phyloP scores from a whole-genome alignment of 345 rosid species.

The Dipteronia sinensis region DNA sequence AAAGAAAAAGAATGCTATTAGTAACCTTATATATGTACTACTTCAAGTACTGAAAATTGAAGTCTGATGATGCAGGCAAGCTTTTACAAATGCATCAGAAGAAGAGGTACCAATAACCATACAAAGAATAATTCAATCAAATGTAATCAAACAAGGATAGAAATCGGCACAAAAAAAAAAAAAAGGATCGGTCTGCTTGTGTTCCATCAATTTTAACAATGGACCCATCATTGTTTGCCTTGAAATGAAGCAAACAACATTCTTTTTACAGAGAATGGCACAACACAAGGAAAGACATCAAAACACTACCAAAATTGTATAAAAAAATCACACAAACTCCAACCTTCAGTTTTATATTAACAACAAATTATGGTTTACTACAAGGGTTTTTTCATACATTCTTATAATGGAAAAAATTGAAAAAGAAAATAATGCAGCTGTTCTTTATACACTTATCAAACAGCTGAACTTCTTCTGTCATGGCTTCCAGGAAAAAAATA shows the following conservation, averaged over 20 bases:
- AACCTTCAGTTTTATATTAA: conserved; percentile 38
- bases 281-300: background rate
- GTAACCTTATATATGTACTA: no score
- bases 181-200: no score
- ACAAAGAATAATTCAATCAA: no score
- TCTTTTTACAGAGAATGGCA: background rate
- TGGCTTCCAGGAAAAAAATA: conserved; percentile 3
- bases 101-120: no score
- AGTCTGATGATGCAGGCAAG: no score
- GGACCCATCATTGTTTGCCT: background rate
- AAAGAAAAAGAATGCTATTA: no score
- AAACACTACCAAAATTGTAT: background rate
- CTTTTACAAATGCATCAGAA: no score
- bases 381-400: conserved; percentile 44
- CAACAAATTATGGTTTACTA: conserved; percentile 56
- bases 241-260: background rate
- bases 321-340: conserved; percentile 29
- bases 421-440: conserved; percentile 46
- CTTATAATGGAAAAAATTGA: conserved; percentile 28
- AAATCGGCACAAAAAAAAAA: no score
- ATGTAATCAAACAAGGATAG: no score
- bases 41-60: no score
- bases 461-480: conserved; percentile 60
- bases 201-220: background rate
- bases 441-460: conserved; percentile 78